These are phyloP conservation scores for Pilaira anomala DNA, from an alignment of 192 early-diverging fungal species.

Conservation along the genomic window DNA sequence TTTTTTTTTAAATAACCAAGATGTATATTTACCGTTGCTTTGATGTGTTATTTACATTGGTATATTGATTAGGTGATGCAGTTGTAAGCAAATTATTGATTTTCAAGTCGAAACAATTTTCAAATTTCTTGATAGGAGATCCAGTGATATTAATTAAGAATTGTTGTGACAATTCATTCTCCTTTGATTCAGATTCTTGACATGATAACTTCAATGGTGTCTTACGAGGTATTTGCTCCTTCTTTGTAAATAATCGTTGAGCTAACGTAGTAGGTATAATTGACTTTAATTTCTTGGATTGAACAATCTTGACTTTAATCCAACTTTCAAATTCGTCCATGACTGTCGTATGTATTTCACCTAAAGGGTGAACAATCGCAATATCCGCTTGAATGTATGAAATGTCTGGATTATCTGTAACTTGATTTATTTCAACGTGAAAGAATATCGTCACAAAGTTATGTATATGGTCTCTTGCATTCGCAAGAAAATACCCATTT, in stretches of 20 bases:
- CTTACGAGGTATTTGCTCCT: no score
- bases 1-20: background rate
- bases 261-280: background rate
- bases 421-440: background rate
- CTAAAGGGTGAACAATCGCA: conserved; percentile 19
- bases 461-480: conserved; percentile 10
- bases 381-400: background rate
- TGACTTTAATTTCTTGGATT: background rate
- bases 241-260: conserved; percentile 10
- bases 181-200: conserved; percentile 11
- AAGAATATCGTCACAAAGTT: conserved; percentile 1
- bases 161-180: conserved; percentile 1
- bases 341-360: conserved; percentile 2
- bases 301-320: conserved; percentile 26
- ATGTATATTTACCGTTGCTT: background rate
- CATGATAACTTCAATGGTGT: conserved; percentile 20
- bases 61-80: no score
- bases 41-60: background rate
- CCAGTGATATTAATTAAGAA: conserved; percentile 15
- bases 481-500: conserved; percentile 21
- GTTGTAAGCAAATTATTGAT: no score
- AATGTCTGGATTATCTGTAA: background rate
- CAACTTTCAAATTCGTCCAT: conserved; percentile 6
- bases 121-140: background rate
- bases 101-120: background rate